These are phyloP conservation scores for Hortiboletus rubellus DNA, from an alignment of 1,284 basidiomycete species.

Conservation along the genomic window DNA sequence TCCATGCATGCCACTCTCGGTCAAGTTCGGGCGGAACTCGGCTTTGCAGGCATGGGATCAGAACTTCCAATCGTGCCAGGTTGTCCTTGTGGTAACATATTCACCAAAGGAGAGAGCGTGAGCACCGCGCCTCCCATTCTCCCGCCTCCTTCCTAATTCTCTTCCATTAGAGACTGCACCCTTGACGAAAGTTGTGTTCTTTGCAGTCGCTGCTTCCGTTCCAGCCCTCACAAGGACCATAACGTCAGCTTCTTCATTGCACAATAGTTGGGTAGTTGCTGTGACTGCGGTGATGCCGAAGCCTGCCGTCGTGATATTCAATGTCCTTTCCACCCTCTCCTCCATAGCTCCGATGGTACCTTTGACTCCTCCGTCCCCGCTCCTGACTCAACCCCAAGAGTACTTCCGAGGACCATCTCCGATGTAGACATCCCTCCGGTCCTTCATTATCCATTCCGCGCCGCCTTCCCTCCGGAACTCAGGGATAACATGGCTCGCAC, in stretches of 20 bases:
- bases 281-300: constrained; percentile 89
- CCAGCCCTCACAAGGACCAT: constrained; percentile 80
- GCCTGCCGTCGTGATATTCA: constrained; percentile 72
- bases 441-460: constrained; percentile 56
- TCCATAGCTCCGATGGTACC: constrained; percentile 9
- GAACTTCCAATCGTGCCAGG: constrained; percentile 62
- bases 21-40: constrained; percentile 61
- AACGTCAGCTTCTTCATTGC: constrained; percentile 91
- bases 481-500: constrained; percentile 72
- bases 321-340: constrained; percentile 69
- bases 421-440: constrained; percentile 58
- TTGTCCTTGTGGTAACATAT: constrained; percentile 72
- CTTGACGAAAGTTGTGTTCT: constrained; percentile 69
- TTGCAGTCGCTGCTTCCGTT: constrained; percentile 80
- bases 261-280: constrained; percentile 87
- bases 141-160: neutral
- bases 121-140: constrained; percentile 34
- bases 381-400: constrained; percentile 38
- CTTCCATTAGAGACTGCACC: constrained; percentile 73
- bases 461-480: constrained; percentile 60
- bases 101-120: constrained; percentile 84
- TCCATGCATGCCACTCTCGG: constrained; percentile 61
- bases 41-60: constrained; percentile 55
- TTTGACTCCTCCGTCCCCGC: constrained; percentile 14
- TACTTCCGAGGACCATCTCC: constrained; percentile 33